Conservation (phyloP, 805 yeast genomes). For the Myxozyma neglecta region DNA sequence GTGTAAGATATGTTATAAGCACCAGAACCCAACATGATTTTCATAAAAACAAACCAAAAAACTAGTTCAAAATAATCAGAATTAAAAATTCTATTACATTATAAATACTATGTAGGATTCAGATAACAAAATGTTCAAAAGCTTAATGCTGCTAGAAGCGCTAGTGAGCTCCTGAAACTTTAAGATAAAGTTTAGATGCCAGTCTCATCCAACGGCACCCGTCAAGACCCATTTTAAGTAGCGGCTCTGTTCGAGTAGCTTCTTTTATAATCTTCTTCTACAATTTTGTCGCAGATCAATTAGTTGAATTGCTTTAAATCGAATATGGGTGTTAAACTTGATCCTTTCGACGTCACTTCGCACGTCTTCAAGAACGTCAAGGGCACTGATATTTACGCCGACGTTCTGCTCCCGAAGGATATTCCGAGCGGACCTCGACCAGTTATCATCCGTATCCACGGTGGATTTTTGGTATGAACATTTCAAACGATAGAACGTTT, state of each 20-base stretch:
- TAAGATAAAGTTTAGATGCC: neutral
- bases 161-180: neutral
- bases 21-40: too few relatives aligned
- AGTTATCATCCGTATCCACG: constrained; percentile 15
- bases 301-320: neutral
- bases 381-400: constrained; percentile 2
- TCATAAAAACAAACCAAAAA: too few relatives aligned
- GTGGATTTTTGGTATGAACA: constrained; percentile 17
- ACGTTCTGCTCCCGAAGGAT: constrained; percentile 12
- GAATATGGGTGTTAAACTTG: constrained; percentile 1
- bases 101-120: neutral
- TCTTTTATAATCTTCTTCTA: too few relatives aligned
- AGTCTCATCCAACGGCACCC: neutral
- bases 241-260: too few relatives aligned
- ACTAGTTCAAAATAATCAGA: neutral
- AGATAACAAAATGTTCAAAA: neutral
- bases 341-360: constrained; percentile 11
- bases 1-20: neutral
- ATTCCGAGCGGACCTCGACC: constrained; percentile 14
- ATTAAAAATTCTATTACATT: neutral
- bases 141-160: too few relatives aligned
- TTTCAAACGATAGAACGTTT: neutral
- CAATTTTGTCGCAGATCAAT: neutral
- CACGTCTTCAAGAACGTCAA: constrained; percentile 6
- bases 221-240: neutral